These are phyloP conservation scores for Cladosporium sp. DNA, from an alignment of 2,329 filamentous ascomycete genomes.

Conservation along the genomic window DNA sequence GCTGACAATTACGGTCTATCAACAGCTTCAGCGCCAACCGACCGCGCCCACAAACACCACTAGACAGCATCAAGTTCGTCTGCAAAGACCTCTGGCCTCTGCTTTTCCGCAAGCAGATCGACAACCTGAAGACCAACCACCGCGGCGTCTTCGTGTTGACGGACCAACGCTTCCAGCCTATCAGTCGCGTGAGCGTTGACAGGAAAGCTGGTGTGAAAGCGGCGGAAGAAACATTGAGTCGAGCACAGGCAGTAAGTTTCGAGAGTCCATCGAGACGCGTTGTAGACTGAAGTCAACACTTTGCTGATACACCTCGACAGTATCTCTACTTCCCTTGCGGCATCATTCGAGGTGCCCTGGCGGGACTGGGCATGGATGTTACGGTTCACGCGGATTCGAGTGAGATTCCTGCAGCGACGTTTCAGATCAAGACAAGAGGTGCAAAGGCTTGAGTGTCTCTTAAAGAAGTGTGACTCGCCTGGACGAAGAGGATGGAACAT, in stretches of 20 bases:
- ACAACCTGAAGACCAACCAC: constrained; percentile 98
- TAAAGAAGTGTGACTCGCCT: not conserved
- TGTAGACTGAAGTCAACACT: not conserved
- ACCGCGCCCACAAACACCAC: constrained; percentile 82
- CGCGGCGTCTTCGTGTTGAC: constrained; percentile 94
- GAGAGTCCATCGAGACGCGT: not conserved
- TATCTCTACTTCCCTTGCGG: constrained; percentile 96
- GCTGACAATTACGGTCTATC: too few relatives aligned
- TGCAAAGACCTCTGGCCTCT: constrained; percentile 98
- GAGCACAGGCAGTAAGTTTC: constrained; percentile 70
- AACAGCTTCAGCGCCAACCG: constrained; percentile 73
- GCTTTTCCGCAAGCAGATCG: constrained; percentile 93
- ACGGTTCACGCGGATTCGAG: constrained; percentile 87
- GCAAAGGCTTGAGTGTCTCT: constrained; percentile 55
- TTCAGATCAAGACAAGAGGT: constrained; percentile 86
- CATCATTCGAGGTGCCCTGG: constrained; percentile 83
- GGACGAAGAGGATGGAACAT: not conserved
- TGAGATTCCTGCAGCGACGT: constrained; percentile 82
- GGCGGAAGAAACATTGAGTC: constrained; percentile 50
- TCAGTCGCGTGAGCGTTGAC: constrained; percentile 84
- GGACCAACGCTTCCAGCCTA: constrained; percentile 84
- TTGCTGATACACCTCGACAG: constrained; percentile 40
- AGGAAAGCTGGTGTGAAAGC: constrained; percentile 28
- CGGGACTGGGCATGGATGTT: constrained; percentile 85
- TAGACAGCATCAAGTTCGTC: constrained; percentile 96